phyloP scores from a whole-genome alignment of 345 rosid genomes.

The Citrus reticulata region DNA sequence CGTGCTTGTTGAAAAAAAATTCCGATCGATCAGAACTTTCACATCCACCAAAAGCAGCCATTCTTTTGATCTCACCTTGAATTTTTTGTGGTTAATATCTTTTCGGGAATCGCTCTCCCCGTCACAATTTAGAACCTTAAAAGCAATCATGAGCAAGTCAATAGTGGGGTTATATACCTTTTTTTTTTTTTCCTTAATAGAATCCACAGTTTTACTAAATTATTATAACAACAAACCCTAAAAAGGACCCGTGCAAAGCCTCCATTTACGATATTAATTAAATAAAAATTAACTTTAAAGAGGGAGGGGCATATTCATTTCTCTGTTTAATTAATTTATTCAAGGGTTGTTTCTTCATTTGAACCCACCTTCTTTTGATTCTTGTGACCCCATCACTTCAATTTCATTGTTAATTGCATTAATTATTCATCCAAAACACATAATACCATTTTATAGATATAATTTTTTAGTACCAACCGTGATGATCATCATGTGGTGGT shows the following conservation, averaged over 20 bases:
- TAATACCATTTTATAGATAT: no score
- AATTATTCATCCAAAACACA: no score
- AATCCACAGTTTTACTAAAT: conserved; percentile 4
- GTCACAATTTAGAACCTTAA: background rate
- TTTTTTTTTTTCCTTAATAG: background rate
- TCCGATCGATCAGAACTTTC: background rate
- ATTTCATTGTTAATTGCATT: conserved; percentile 1
- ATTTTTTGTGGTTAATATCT: conserved; percentile 6
- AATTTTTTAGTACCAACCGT: background rate
- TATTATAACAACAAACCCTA: background rate
- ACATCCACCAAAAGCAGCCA: conserved; percentile 5
- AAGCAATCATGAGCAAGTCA: conserved; percentile 27
- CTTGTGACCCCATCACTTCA: conserved; percentile 14
- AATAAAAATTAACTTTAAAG: background rate
- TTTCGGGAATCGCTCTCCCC: conserved; percentile 11
- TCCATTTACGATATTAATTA: background rate
- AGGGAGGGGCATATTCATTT: conserved; percentile 2
- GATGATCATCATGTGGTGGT: background rate
- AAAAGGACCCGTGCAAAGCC: conserved; percentile 20
- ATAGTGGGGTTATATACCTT: conserved; percentile 7
- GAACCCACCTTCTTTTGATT: conserved; percentile 25
- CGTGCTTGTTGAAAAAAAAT: background rate
- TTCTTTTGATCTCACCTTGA: conserved; percentile 1
- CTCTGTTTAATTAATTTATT: conserved; percentile 2
- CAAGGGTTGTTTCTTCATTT: conserved; percentile 26